Evolutionary conservation across 75 land plant genomes (phyloP).

Genomic region (Larix kaempferi): DNA sequence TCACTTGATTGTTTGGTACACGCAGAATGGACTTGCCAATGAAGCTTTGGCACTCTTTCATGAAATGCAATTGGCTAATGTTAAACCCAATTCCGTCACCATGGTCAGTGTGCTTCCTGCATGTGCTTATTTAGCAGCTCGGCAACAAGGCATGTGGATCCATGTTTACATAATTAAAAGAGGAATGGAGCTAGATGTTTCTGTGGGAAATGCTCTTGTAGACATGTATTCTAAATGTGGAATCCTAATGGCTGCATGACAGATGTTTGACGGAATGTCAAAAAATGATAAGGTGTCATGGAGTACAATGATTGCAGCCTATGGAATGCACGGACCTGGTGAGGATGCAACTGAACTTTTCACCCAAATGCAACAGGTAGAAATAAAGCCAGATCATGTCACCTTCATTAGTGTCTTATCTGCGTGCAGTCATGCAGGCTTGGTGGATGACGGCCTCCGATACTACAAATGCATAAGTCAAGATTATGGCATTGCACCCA

Average conservation of each 20-base stretch:
- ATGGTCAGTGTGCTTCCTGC: conserved; percentile 45
- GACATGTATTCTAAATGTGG: conserved; percentile 26
- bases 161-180: background rate
- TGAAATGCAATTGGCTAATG: conserved; percentile 36
- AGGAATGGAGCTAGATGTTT: background rate
- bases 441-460: conserved; percentile 36
- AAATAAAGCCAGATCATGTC: conserved; percentile 39
- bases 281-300: conserved; percentile 28
- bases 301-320: conserved; percentile 56
- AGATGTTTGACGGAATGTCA: conserved; percentile 30
- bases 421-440: conserved; percentile 55
- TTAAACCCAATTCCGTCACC: conserved; percentile 46
- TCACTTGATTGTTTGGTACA: conserved; percentile 38
- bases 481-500: conserved; percentile 35
- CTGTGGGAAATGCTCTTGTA: conserved; percentile 28
- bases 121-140: conserved; percentile 38
- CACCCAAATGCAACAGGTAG: conserved; percentile 25
- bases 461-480: conserved; percentile 34
- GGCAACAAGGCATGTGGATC: conserved; percentile 26
- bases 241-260: conserved; percentile 22
- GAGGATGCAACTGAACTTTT: conserved; percentile 32
- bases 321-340: conserved; percentile 44
- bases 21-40: conserved; percentile 22
- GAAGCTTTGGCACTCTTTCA: conserved; percentile 38
- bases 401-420: conserved; percentile 46